A percentile compares a stretch with the other conserved stretches of the same genome.
Conservation (phyloP, 768 basidiomycete species). For the Tubosaeta brunneosetosa region DNA sequence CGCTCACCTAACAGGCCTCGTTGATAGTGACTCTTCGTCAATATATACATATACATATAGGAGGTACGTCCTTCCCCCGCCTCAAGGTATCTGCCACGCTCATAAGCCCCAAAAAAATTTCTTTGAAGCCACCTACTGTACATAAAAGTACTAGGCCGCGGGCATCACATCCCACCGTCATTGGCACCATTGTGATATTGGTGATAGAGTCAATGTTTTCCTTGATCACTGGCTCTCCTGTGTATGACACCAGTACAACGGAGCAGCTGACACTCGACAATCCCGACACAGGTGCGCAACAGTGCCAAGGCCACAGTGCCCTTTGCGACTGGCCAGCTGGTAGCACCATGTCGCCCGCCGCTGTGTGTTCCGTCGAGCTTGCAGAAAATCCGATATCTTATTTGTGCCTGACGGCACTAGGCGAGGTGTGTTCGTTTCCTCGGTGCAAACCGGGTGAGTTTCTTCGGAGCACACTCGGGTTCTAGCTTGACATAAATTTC, state of each 20-base stretch:
- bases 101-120: neutral
- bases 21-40: neutral
- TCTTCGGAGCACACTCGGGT: neutral
- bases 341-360: constrained; percentile 12
- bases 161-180: neutral
- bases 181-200: neutral
- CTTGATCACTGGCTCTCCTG: constrained; percentile 1
- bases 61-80: neutral
- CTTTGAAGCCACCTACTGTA: neutral
- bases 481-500: neutral
- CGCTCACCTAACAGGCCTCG: neutral
- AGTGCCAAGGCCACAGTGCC: constrained; percentile 1
- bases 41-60: neutral
- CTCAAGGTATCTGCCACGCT: neutral
- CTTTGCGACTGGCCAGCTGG: constrained; percentile 17
- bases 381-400: constrained; percentile 6
- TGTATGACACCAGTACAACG: neutral
- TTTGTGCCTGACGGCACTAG: constrained; percentile 5
- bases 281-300: neutral
- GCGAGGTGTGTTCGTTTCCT: neutral
- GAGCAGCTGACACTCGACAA: neutral
- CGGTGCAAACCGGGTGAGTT: neutral
- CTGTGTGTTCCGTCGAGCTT: constrained; percentile 7
- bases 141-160: no score
- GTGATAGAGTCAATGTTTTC: neutral